Base-by-base conservation (phyloP, 106 monocot species). In the Allium sativum region DNA sequence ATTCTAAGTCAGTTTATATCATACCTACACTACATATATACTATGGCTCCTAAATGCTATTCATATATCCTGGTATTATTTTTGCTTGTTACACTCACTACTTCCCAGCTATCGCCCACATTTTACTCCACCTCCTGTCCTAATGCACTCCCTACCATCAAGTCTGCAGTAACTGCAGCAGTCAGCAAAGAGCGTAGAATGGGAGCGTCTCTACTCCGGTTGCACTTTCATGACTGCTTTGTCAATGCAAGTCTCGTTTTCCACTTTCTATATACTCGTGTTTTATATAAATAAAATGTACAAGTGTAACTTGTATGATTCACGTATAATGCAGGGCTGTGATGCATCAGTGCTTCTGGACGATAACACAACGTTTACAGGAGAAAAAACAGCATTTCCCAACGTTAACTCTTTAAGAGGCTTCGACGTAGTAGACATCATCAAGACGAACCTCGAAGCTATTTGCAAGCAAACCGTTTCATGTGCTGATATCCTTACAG, bases 151-250 rank as follows among this genome's bases (percentile, higher is more conserved):
- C 48, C 73, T 2, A 80, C 84, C 18, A 84, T 84, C 62, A 45
- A 73, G 40, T 44, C 56, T 20, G 73, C 73, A 0, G 84, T 84
- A 7, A 55, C 15, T 21, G 65, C 76, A 0, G 84, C 84, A 0
- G 67, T 80, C 7, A 42, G 44, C 4, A 59, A 65, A 18, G 84
- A 84, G 67, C 53, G 47, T 1, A 73, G 84, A 56, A 80, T 80
- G 80, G 84, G 79, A 1, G 84, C 84, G 1, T 84, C 84, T 9
- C 56, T 84, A 47, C 79, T 84, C 40, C 73, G 84, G 1, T 76
- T 84, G 19, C 84, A 84, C 65, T 84, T 84, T 62, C 84, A 84
- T n/a, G 84, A 84, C 54, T 84, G 84, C 59, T 84, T 84, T 48
- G 84, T 84, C 42, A 74, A 82, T 67, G 77, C 57, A 80, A 77